Evolutionary conservation across 148 eudicot genomes (phyloP), one percentile per base, ranked within the genome.

Genomic region (Diospyros kaki): DNA sequence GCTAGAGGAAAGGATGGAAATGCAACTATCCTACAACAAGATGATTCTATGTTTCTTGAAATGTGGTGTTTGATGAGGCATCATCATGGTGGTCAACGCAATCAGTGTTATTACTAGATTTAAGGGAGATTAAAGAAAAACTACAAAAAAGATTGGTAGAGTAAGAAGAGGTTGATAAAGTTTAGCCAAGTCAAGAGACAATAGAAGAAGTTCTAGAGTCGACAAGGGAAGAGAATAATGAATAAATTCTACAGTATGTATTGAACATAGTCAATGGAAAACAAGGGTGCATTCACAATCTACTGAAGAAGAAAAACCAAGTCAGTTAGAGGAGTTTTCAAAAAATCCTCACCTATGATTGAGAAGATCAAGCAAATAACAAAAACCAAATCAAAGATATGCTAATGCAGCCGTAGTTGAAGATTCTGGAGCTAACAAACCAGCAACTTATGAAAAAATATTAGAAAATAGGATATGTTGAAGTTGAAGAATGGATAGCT

Each of bases 1-100:
- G 7, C 13, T 39, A 79, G 46, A 53, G 70, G 5, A 78, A 78
- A 68, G 68, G 81, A 9, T 78, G 77, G 77, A 38, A 54, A 60
- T 78, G 77, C 51, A 66, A 67, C 46, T 73, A 78, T 38, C 81
- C 69, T 2, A 68, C 69, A 41, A 73, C 42, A 7, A 42, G 69
- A 1, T 9, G 12, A 5, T 73, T 68, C 38, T 61, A 68, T 53
- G 52, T 39, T 4, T 79, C 81, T 7, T 39, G 60, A 3, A 72
- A 64, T 66, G 64, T 78, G 1, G 67, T 65, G 59, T 71, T 77
- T 50, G 81, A 73, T 40, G 76, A 73, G 51, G 52, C 72, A 2
- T 77, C 64, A 1, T 71, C 75, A 2, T 77, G 75, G 75, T 77
- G 70, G 64, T 52, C 71, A 1, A 13, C 64, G n/a, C 38, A 65